Conservation (phyloP, 148 eudicot genomes). For the Limonium bicolor region DNA sequence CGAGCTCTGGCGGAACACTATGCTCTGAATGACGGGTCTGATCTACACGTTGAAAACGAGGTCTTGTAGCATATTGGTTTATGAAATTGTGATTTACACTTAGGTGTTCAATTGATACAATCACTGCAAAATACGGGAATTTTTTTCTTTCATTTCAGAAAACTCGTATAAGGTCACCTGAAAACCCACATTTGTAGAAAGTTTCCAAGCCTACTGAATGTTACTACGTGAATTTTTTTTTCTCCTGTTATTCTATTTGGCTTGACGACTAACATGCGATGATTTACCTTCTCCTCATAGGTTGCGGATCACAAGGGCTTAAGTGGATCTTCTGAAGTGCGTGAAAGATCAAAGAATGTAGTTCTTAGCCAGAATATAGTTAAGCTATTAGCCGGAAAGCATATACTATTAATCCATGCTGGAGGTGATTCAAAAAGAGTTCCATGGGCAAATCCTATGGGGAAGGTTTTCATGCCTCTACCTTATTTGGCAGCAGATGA, state of each 20-base stretch:
- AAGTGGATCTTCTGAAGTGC: slow-evolving; percentile 13
- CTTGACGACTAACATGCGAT: not conserved
- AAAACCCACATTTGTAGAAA: not conserved
- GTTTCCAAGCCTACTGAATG: not conserved
- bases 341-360: slow-evolving; percentile 28
- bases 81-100: not conserved
- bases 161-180: no score
- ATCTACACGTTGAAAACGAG: slow-evolving; percentile 4
- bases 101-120: not conserved
- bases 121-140: not conserved
- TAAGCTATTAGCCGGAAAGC: slow-evolving; percentile 47
- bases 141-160: not conserved
- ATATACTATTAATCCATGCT: slow-evolving; percentile 87
- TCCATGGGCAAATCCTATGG: slow-evolving; percentile 99
- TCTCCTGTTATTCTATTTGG: not conserved
- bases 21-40: slow-evolving; percentile 3
- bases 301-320: slow-evolving; percentile 18
- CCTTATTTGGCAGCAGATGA: slow-evolving; percentile 95
- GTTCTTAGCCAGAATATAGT: slow-evolving; percentile 13
- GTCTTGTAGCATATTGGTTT: not conserved
- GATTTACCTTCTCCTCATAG: slow-evolving; percentile 11
- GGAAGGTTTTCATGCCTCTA: slow-evolving; percentile 94
- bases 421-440: slow-evolving; percentile 99
- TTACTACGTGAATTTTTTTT: not conserved
- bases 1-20: slow-evolving; percentile 50